phyloP scores from a whole-genome alignment of 805 yeast genomes.

The Barnettozyma siamensis region DNA sequence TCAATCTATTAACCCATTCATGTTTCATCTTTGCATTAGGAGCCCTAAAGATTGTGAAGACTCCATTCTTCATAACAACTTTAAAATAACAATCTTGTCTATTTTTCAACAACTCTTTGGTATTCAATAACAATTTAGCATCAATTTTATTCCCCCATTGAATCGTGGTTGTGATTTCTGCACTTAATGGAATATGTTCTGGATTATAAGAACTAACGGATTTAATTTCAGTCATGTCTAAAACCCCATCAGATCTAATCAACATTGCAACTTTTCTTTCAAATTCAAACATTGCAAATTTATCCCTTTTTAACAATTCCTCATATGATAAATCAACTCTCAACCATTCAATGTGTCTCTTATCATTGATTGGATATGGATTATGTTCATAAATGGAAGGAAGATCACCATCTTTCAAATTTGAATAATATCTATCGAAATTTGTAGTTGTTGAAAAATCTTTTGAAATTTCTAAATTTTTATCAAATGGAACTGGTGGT shows the following conservation, averaged over 20 bases:
- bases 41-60: conserved; percentile 49
- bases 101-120: neutral
- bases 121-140: conserved; percentile 14
- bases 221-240: conserved; percentile 51
- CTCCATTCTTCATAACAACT: conserved; percentile 42
- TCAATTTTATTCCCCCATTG: conserved; percentile 24
- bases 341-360: conserved; percentile 61
- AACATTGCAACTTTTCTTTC: conserved; percentile 56
- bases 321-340: conserved; percentile 28
- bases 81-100: conserved; percentile 46
- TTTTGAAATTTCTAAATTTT: conserved; percentile 2
- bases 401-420: conserved; percentile 15
- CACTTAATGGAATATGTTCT: conserved; percentile 20
- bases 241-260: conserved; percentile 49
- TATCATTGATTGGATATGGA: conserved; percentile 47
- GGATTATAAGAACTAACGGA: conserved; percentile 32
- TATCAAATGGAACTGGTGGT: conserved; percentile 51
- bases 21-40: conserved; percentile 42
- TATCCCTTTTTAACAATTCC: conserved; percentile 46
- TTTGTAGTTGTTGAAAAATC: conserved; percentile 25
- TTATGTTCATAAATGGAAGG: conserved; percentile 41
- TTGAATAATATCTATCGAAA: conserved; percentile 18
- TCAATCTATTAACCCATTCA: conserved; percentile 60
- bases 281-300: conserved; percentile 55
- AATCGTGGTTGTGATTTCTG: conserved; percentile 27